A percentile compares a stretch with the other conserved stretches of the same genome.
Evolutionary conservation across 2,329 filamentous ascomycete species (phyloP).

Genomic region (Botrytis hyacinthi): DNA sequence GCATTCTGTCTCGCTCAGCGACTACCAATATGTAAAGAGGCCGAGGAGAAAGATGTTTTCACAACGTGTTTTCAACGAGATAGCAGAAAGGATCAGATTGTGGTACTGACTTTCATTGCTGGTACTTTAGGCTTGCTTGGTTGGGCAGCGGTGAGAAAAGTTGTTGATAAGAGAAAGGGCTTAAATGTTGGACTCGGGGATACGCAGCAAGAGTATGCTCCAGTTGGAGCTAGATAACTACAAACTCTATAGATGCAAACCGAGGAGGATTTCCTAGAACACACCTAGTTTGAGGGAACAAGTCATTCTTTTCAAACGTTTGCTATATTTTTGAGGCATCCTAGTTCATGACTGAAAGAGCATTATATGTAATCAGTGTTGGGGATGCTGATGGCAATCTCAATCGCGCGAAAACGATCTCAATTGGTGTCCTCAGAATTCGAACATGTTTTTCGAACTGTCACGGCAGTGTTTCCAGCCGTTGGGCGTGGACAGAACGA

Average conservation of each 20-base stretch:
- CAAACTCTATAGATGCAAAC: not conserved
- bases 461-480: not conserved
- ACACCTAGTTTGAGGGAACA: not conserved
- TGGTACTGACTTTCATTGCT: slow-evolving; percentile 63
- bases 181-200: slow-evolving; percentile 30
- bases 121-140: slow-evolving; percentile 57
- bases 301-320: not conserved
- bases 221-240: slow-evolving; percentile 28
- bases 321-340: not conserved
- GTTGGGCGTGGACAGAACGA: not conserved
- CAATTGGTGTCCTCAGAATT: not conserved
- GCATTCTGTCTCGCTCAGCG: slow-evolving; percentile 60
- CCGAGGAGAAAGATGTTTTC: slow-evolving; percentile 59
- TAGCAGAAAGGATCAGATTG: slow-evolving; percentile 64
- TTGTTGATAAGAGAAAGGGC: slow-evolving; percentile 45
- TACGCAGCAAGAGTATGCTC: slow-evolving; percentile 30
- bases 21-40: slow-evolving; percentile 61
- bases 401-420: not conserved
- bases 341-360: not conserved
- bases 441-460: not conserved
- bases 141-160: slow-evolving; percentile 55
- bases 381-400: not conserved
- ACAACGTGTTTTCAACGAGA: slow-evolving; percentile 66
- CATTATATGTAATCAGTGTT: not conserved
- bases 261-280: not conserved